A percentile compares a stretch with the other conserved stretches of the same genome.
These are phyloP conservation scores for Sungouiella blattae DNA, from an alignment of 805 yeast species.

Conservation along the genomic window DNA sequence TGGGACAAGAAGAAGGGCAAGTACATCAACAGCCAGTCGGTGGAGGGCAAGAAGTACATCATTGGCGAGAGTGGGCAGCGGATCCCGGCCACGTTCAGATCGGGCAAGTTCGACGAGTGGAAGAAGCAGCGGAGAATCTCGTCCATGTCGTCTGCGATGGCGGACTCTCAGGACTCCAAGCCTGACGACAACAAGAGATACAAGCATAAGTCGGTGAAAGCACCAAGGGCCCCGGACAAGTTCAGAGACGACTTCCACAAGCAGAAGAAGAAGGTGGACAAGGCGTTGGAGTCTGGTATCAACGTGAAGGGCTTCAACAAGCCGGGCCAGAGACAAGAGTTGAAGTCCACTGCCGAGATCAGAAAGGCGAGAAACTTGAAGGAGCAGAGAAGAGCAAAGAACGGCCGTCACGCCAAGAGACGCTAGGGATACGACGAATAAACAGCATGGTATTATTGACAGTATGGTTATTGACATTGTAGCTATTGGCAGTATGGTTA, in stretches of 20 bases:
- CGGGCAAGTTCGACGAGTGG: slow-evolving; percentile 95
- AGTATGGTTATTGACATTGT: not conserved
- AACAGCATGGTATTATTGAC: too few species aligned
- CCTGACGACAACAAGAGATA: slow-evolving; percentile 42
- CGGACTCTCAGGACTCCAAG: slow-evolving; percentile 30
- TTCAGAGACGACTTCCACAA: slow-evolving; percentile 79
- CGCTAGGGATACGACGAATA: too few species aligned
- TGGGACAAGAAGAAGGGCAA: slow-evolving; percentile 96
- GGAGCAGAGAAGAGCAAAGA: slow-evolving; percentile 78
- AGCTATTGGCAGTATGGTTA: too few species aligned
- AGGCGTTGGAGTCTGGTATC: slow-evolving; percentile 74
- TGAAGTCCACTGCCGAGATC: slow-evolving; percentile 69
- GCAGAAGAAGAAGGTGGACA: slow-evolving; percentile 78
- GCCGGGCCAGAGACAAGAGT: slow-evolving; percentile 50
- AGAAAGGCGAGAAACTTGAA: slow-evolving; percentile 67
- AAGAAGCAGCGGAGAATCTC: slow-evolving; percentile 62
- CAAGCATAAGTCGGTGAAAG: slow-evolving; percentile 68
- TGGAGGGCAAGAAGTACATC: slow-evolving; percentile 74
- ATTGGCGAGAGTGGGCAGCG: slow-evolving; percentile 92
- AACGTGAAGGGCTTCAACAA: slow-evolving; percentile 63
- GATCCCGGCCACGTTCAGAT: slow-evolving; percentile 85
- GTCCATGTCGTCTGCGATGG: slow-evolving; percentile 25
- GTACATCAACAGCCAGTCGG: slow-evolving; percentile 74
- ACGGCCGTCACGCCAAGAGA: slow-evolving; percentile 63
- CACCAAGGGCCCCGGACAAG: slow-evolving; percentile 91